Percentiles rank a stretch among this genome's conserved stretches.
Conservation (phyloP, 805 yeast species). For the Sugiyamaella marilandica region DNA sequence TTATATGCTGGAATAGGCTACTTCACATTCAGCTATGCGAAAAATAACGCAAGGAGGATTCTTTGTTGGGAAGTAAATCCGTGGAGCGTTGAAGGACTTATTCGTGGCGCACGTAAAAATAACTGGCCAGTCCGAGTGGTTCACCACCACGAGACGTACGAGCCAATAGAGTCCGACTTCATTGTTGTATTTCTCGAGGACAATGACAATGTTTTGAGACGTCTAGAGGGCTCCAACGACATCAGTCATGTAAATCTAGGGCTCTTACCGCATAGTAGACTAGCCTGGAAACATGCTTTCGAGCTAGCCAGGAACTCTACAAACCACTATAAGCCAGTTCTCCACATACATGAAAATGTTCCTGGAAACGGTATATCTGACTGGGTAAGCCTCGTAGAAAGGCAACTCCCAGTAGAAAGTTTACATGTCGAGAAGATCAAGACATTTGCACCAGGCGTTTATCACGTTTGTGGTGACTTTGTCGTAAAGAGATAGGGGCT, state of each 20-base stretch:
- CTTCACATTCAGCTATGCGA: constrained; percentile 65
- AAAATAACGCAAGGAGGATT: constrained; percentile 46
- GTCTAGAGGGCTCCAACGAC: constrained; percentile 28
- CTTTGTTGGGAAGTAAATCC: constrained; percentile 82
- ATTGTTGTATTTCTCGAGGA: constrained; percentile 59
- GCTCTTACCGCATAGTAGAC: constrained; percentile 63
- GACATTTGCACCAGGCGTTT: constrained; percentile 82
- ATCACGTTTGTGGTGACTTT: constrained; percentile 64
- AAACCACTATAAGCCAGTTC: constrained; percentile 8
- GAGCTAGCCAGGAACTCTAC: constrained; percentile 17
- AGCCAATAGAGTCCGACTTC: constrained; percentile 25
- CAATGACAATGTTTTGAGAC: constrained; percentile 46
- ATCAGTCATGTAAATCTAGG: constrained; percentile 71
- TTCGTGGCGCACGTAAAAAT: constrained; percentile 49
- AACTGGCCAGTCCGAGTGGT: constrained; percentile 38
- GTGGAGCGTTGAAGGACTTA: constrained; percentile 74
- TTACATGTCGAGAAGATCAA: constrained; percentile 60
- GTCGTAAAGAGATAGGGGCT: neutral
- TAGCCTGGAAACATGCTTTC: constrained; percentile 52
- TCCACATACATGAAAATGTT: constrained; percentile 77
- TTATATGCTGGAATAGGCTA: constrained; percentile 84
- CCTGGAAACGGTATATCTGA: constrained; percentile 39
- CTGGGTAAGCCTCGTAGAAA: constrained; percentile 28
- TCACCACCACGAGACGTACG: constrained; percentile 32
- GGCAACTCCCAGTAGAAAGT: constrained; percentile 18